Evolutionary conservation across 352 stramenopile genomes (phyloP).

Genomic region (Globisporangium cylindrosporum): DNA sequence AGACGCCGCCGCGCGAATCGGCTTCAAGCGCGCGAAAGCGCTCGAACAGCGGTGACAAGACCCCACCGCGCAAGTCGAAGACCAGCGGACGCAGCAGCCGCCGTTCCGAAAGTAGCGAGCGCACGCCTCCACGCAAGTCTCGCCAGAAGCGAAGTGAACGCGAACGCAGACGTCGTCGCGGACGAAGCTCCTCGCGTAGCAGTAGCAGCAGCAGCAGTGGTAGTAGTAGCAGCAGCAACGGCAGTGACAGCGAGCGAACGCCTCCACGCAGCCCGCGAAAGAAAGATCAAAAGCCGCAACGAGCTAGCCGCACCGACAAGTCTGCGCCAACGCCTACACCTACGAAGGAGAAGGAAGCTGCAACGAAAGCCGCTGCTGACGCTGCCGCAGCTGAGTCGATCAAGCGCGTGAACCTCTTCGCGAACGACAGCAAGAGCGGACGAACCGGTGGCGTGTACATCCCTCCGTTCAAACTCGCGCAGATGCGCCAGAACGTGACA

Average conservation of each 20-base stretch:
- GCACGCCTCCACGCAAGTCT: slow-evolving; percentile 10
- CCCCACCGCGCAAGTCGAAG: slow-evolving; percentile 34
- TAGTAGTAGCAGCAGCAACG: slow-evolving; percentile 8
- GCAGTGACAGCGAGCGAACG: slow-evolving; percentile 17
- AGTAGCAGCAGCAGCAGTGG: neutral
- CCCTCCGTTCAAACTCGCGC: slow-evolving; percentile 90
- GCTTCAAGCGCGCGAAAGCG: slow-evolving; percentile 1
- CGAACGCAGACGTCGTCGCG: slow-evolving; percentile 7
- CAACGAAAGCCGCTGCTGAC: neutral
- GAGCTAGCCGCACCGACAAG: neutral
- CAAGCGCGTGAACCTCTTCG: slow-evolving; percentile 33
- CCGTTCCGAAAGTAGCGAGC: slow-evolving; percentile 12
- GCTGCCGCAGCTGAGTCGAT: slow-evolving; percentile 6
- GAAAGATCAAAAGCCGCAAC: slow-evolving; percentile 8
- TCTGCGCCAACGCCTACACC: neutral
- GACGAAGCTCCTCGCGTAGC: slow-evolving; percentile 8
- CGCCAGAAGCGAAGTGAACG: slow-evolving; percentile 9
- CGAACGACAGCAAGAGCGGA: slow-evolving; percentile 40
- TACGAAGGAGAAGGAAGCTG: neutral
- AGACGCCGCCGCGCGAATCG: slow-evolving; percentile 7
- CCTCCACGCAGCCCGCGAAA: slow-evolving; percentile 20
- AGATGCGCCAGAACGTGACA: slow-evolving; percentile 55
- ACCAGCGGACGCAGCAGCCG: neutral
- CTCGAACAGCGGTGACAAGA: slow-evolving; percentile 19
- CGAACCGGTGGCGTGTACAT: slow-evolving; percentile 91